Evolutionary conservation across 371 early-diverging fungal species (phyloP).

Genomic region (Dinochytrium kinnereticum): DNA sequence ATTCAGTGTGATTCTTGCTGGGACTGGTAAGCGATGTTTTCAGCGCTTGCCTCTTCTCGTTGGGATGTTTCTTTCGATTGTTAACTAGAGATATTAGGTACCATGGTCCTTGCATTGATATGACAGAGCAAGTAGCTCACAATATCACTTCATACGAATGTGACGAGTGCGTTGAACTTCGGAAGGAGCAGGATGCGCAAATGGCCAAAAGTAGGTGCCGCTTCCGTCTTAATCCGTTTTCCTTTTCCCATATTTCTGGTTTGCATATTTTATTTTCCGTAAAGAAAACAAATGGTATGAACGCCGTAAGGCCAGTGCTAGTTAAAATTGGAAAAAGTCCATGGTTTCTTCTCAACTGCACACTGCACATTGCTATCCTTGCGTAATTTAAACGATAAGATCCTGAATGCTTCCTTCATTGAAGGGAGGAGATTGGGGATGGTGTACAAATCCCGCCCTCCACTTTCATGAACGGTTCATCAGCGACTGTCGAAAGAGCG

Average conservation of each 20-base stretch:
- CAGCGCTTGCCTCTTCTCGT: not conserved
- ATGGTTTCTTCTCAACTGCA: too few species aligned
- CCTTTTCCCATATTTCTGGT: not conserved
- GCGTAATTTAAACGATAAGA: too few species aligned
- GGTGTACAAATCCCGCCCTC: too few species aligned
- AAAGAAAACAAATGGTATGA: too few species aligned
- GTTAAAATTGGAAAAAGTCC: too few species aligned
- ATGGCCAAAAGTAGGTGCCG: not conserved
- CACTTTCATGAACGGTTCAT: too few species aligned
- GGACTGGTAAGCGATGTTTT: slow-evolving; percentile 64
- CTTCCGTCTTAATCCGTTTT: not conserved
- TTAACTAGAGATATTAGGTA: too few species aligned
- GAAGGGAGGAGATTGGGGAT: too few species aligned
- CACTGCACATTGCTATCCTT: too few species aligned
- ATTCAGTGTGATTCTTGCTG: slow-evolving; percentile 76
- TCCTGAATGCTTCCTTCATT: too few species aligned
- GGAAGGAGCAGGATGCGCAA: slow-evolving; percentile 10
- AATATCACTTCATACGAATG: slow-evolving; percentile 54
- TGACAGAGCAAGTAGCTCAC: slow-evolving; percentile 66
- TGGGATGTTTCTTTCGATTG: not conserved
- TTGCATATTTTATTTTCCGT: not conserved
- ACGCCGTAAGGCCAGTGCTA: too few species aligned
- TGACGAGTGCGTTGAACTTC: slow-evolving; percentile 36
- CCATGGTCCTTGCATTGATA: slow-evolving; percentile 72
- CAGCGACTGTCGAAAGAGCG: too few species aligned